Conservation (phyloP, 202 grass and related monocot species). For the Schoenoplectus tabernaemontani region DNA sequence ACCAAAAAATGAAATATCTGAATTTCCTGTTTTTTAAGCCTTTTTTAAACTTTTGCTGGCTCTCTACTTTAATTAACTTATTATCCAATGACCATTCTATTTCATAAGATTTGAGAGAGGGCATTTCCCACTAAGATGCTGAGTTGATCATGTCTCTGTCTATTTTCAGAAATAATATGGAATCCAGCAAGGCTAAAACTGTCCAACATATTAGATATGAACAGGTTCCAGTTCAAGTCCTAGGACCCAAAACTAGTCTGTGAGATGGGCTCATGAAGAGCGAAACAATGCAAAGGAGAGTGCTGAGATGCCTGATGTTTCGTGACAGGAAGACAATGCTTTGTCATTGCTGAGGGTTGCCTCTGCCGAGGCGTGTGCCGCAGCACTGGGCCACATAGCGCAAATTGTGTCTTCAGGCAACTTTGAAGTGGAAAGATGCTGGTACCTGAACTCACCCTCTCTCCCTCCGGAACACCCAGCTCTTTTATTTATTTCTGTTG, state of each 20-base stretch:
- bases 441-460: conserved; percentile 32
- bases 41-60: neutral
- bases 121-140: neutral
- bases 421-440: conserved; percentile 55
- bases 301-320: neutral
- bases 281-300: neutral
- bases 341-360: conserved; percentile 41
- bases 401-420: conserved; percentile 59
- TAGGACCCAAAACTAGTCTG: conserved; percentile 38
- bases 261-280: conserved; percentile 65
- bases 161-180: conserved; percentile 14
- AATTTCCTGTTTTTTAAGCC: neutral
- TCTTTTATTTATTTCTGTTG: neutral
- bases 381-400: conserved; percentile 54
- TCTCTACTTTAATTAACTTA: neutral
- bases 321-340: conserved; percentile 27
- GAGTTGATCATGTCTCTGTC: neutral
- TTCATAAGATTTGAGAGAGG: conserved; percentile 13
- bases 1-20: neutral
- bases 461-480: neutral
- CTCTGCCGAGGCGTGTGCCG: conserved; percentile 79
- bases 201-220: conserved; percentile 15
- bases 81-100: neutral
- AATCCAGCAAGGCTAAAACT: conserved; percentile 3
- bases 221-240: conserved; percentile 21